Percentiles rank a stretch among this genome's conserved stretches.
Conservation (phyloP, 164 flowering plant genomes). For the Hamamelis virginiana region DNA sequence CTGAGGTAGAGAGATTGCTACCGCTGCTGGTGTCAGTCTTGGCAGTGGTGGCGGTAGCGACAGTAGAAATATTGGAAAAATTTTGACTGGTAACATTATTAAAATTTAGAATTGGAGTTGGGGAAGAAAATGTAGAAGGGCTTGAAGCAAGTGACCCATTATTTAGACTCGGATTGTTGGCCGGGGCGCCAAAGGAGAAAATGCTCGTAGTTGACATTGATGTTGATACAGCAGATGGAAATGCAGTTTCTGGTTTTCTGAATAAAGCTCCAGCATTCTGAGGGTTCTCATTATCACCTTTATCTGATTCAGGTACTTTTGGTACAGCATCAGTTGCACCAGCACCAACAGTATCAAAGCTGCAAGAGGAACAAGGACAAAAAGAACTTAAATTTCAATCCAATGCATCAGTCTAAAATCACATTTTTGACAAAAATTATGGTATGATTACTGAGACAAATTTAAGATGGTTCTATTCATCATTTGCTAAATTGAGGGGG, state of each 20-base stretch:
- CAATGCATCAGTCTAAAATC: too few relatives aligned
- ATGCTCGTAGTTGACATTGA: slow-evolving; percentile 24
- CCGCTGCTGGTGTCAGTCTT: slow-evolving; percentile 6
- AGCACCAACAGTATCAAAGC: slow-evolving; percentile 21
- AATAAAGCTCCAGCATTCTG: slow-evolving; percentile 13
- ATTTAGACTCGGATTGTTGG: slow-evolving; percentile 24
- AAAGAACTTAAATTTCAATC: background rate
- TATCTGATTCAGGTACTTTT: slow-evolving; percentile 29
- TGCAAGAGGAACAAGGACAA: slow-evolving; percentile 22
- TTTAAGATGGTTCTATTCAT: too few relatives aligned
- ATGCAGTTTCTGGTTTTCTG: slow-evolving; percentile 22
- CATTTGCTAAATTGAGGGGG: too few relatives aligned
- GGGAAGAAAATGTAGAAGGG: slow-evolving; percentile 21
- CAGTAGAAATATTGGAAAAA: slow-evolving; percentile 14
- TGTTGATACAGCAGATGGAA: slow-evolving; percentile 21
- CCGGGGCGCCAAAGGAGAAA: slow-evolving; percentile 33
- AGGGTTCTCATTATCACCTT: slow-evolving; percentile 20
- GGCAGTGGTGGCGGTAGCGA: slow-evolving; percentile 4
- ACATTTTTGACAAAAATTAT: too few relatives aligned
- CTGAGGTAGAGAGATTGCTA: slow-evolving; percentile 22
- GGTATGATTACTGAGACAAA: too few relatives aligned
- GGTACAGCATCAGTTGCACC: slow-evolving; percentile 10
- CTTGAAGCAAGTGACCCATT: slow-evolving; percentile 42
- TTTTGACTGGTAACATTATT: slow-evolving; percentile 10
- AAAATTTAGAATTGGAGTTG: slow-evolving; percentile 17